Percentiles rank a stretch among this genome's conserved stretches.
Evolutionary conservation across 2,329 filamentous ascomycete genomes (phyloP).

Genomic region (Helicocarpus griseus): DNA sequence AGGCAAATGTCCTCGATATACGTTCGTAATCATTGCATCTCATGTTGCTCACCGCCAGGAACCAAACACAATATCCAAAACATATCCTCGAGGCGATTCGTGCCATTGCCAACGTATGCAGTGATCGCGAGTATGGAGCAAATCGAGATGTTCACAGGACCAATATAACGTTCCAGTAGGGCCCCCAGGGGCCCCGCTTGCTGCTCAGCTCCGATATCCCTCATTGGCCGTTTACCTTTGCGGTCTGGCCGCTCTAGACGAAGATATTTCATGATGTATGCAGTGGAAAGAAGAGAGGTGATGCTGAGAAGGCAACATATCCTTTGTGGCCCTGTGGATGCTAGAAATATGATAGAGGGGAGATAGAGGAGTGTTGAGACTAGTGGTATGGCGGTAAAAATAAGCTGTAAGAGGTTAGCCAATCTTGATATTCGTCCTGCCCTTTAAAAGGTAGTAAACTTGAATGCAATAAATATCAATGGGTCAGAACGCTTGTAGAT

Average conservation of each 20-base stretch:
- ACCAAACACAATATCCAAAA: conserved; percentile 25
- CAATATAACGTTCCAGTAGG: conserved; percentile 13
- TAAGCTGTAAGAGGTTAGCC: conserved; percentile 17
- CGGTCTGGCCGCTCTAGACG: conserved; percentile 19
- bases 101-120: conserved; percentile 15
- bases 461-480: no score
- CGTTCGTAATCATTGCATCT: neutral
- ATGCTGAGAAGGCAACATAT: conserved; percentile 24
- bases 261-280: conserved; percentile 27
- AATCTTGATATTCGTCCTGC: no score
- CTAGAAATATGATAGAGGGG: conserved; percentile 20
- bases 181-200: neutral
- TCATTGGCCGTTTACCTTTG: conserved; percentile 22
- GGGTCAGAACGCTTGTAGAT: no score
- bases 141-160: conserved; percentile 20
- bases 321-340: conserved; percentile 14
- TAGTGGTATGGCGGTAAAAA: conserved; percentile 31
- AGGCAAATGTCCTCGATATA: neutral
- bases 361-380: conserved; percentile 23
- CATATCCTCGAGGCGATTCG: conserved; percentile 9
- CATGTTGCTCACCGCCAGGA: conserved; percentile 25
- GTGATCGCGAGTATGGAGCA: conserved; percentile 22
- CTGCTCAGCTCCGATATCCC: conserved; percentile 14
- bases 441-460: no score
- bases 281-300: conserved; percentile 28